Conservation (phyloP, 371 early-diverging fungal species). For the Mortierella sp. region DNA sequence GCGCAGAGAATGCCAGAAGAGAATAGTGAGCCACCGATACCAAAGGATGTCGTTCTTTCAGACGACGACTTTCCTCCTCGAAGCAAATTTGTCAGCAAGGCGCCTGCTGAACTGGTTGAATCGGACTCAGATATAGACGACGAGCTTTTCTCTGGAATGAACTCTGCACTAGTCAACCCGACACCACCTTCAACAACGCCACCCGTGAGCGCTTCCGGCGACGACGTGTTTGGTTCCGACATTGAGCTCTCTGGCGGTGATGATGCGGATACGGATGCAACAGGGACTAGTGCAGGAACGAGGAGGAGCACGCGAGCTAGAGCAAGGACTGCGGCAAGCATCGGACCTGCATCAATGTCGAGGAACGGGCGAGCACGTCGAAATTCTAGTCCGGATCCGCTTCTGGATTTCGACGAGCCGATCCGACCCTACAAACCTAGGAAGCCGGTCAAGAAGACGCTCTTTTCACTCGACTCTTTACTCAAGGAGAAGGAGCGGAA, state of each 20-base stretch:
- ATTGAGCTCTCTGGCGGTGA: constrained; percentile 4
- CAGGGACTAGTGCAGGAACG: background rate
- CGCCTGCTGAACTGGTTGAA: constrained; percentile 23
- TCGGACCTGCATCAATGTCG: background rate
- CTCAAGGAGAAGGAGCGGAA: constrained; percentile 49
- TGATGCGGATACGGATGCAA: too few species aligned
- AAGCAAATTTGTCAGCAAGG: constrained; percentile 9
- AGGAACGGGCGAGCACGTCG: constrained; percentile 16
- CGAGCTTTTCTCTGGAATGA: constrained; percentile 13
- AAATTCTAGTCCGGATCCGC: constrained; percentile 7
- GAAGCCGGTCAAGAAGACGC: constrained; percentile 13
- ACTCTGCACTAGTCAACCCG: background rate
- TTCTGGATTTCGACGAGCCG: background rate
- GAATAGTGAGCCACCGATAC: background rate
- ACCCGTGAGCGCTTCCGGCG: background rate
- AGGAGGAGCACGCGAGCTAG: background rate
- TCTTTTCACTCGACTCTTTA: constrained; percentile 39
- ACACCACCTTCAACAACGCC: constrained; percentile 4
- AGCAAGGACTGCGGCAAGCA: background rate
- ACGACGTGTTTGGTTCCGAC: background rate
- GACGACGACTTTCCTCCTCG: constrained; percentile 41
- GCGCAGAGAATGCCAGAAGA: background rate
- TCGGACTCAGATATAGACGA: constrained; percentile 49
- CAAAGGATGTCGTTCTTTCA: background rate
- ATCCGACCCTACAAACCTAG: constrained; percentile 1